Base-by-base conservation (phyloP, 345 rosid species). In the Anacardium occidentale region DNA sequence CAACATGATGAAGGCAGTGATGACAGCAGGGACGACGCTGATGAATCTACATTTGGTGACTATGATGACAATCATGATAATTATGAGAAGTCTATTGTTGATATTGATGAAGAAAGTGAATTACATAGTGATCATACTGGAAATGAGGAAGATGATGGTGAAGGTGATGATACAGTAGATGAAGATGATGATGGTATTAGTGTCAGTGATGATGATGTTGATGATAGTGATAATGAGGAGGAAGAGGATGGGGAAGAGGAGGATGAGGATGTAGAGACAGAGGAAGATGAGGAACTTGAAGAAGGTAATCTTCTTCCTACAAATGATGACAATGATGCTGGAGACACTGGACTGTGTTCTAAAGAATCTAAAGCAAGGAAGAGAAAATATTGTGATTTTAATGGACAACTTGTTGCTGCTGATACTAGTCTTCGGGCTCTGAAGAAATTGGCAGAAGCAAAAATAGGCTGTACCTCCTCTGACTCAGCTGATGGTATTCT, bases 401-500 rank as follows among this genome's bases (percentile, higher is more conserved):
- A 91, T 74, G 90, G 79, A 18, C 80, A 81, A 76, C 91, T 95
- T 68, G 70, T 83, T 62, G 85, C 88, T 60, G 97, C 85, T 47
- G 93, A 92, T 69, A 77, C 96, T n/a, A 92, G 99, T 82, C 91
- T 95, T 21, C 86, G 96, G 18, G 90, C 97, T 57, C 77, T 95
- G 20, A 95, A 95, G 85, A 91, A 81, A 80, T 83, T 89, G 52
- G 92, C 97, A 44, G 91, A 82, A 77, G 82, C 79, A 50, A 89
- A 86, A 78, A 69, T 64, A 55, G 79, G 82, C 2, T 14, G 32
- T 34, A 70, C 75, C 7, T 70, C 83, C 5, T 77, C 77, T 57
- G 86, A 85, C 60, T 74, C 55, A 62, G 80, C 55, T 22, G 97
- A 92, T 74, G 97, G 93, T 60, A 84, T 95, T 82, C 97, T 92